A percentile compares a stretch with the other conserved stretches of the same genome.
Conservation (phyloP, 257 asterid species). For the Penstemon davidsonii region DNA sequence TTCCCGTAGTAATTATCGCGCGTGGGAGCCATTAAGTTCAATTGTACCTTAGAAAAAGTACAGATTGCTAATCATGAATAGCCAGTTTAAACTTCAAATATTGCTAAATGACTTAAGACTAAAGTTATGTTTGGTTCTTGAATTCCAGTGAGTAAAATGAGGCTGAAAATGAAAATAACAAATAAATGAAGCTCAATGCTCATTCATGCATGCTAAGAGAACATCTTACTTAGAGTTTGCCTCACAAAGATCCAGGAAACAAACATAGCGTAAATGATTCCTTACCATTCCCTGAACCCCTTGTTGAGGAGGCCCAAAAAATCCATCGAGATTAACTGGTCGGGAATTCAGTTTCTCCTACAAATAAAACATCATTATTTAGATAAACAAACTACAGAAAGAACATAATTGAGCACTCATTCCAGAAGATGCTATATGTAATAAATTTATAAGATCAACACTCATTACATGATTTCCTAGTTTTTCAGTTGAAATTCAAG, state of each 20-base stretch:
- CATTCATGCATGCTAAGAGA: no score
- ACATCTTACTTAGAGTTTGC: no score
- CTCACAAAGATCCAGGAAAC: no score
- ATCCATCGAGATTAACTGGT: constrained; percentile 75
- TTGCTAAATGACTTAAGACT: constrained; percentile 12
- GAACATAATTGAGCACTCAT: not conserved
- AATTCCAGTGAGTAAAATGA: no score
- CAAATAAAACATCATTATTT: constrained; percentile 22
- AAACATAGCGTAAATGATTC: not conserved
- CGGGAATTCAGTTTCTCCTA: constrained; percentile 83
- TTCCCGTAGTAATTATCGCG: constrained; percentile 78
- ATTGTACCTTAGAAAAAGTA: constrained; percentile 59
- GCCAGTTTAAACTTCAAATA: constrained; percentile 9
- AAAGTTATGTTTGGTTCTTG: not conserved
- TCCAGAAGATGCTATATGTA: not conserved
- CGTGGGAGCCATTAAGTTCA: constrained; percentile 83
- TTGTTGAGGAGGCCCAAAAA: constrained; percentile 68
- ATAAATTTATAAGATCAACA: not conserved
- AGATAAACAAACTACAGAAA: not conserved
- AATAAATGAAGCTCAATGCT: no score
- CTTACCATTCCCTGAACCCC: constrained; percentile 88
- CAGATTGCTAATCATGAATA: constrained; percentile 26
- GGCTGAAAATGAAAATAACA: no score
- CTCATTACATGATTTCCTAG: not conserved
- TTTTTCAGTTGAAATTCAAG: not conserved